Base-by-base conservation (phyloP, 768 basidiomycete species). In the Pisolithus tinctorius region DNA sequence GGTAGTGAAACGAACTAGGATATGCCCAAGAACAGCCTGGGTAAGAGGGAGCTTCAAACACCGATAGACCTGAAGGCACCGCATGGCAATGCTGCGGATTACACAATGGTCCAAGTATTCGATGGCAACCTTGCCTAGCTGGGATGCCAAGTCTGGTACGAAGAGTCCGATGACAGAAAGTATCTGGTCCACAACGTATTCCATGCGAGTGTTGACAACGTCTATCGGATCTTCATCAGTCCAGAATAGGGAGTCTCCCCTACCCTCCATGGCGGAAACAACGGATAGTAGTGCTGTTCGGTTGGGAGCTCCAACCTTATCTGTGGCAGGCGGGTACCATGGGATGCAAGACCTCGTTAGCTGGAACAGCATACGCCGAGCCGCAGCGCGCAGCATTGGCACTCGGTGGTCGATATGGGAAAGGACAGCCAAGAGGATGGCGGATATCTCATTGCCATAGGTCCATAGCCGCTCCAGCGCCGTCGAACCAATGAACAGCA, bases 41-140 rank as follows among this genome's bases (percentile, higher is more conserved):
- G 81, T 83, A 38, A 91, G 77, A 26, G 77, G 73, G 0, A 91
- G 86, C 62, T 82, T 79, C 20, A 96, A 72, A 1, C 86, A 81
- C 36, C 91, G 84, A 69, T 90, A 93, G n/a, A 93, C 74, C 64
- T 96, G 93, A 53, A 96, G 73, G 9, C 93, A 94, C 30, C 93
- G 80, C 69, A 88, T 90, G 3, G 94, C 92, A 17, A 84, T 82
- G 37, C 83, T 82, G 44, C 91, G 82, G 54, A 92, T 90, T 14
- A 89, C 86, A 60, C 92, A 95, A 2, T 84, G 76, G 11, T 91
- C 93, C 4, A 90, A 86, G 84, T 94, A 96, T 27, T 75, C 70
- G 51, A 96, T 69, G 9, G 89, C 87, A 29, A 93, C 57, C 3
- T 83, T 83, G 6, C 89, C 91, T 84, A 94, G 92, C 42, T 79